These are phyloP conservation scores for Xerocomus minutiporus DNA, from an alignment of 1,284 basidiomycete species.

Conservation along the genomic window DNA sequence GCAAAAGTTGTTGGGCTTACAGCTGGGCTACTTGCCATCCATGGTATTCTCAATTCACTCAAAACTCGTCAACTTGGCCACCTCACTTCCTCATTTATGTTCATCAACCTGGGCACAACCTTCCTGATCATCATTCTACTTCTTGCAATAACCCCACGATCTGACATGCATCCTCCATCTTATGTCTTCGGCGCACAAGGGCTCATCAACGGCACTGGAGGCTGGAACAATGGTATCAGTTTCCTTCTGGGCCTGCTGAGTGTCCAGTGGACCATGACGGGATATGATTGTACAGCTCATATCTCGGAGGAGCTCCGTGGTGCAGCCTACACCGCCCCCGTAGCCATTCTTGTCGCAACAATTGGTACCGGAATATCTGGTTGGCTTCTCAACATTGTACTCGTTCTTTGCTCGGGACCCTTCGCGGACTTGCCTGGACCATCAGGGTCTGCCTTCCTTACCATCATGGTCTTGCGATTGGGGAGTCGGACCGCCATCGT, in stretches of 20 bases:
- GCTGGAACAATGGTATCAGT: slow-evolving; percentile 75
- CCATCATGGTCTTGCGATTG: slow-evolving; percentile 74
- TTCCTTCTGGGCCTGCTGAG: slow-evolving; percentile 86
- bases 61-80: slow-evolving; percentile 76
- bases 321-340: slow-evolving; percentile 42
- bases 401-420: slow-evolving; percentile 79
- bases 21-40: slow-evolving; percentile 64
- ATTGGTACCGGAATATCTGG: slow-evolving; percentile 80
- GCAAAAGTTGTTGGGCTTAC: slow-evolving; percentile 77
- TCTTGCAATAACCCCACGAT: slow-evolving; percentile 70
- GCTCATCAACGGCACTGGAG: slow-evolving; percentile 72
- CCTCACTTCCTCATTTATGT: slow-evolving; percentile 79
- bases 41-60: slow-evolving; percentile 77
- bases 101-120: slow-evolving; percentile 80
- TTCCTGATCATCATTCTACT: slow-evolving; percentile 79
- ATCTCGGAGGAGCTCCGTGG: slow-evolving; percentile 89
- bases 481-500: slow-evolving; percentile 68
- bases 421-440: slow-evolving; percentile 59
- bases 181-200: slow-evolving; percentile 79
- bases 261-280: slow-evolving; percentile 90
- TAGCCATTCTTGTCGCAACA: slow-evolving; percentile 85
- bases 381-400: slow-evolving; percentile 79
- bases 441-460: slow-evolving; percentile 47
- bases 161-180: slow-evolving; percentile 73
- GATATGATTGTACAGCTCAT: slow-evolving; percentile 79